These are phyloP conservation scores for Clarireedia monteithiana DNA, from an alignment of 2,329 filamentous ascomycete species.

Conservation along the genomic window DNA sequence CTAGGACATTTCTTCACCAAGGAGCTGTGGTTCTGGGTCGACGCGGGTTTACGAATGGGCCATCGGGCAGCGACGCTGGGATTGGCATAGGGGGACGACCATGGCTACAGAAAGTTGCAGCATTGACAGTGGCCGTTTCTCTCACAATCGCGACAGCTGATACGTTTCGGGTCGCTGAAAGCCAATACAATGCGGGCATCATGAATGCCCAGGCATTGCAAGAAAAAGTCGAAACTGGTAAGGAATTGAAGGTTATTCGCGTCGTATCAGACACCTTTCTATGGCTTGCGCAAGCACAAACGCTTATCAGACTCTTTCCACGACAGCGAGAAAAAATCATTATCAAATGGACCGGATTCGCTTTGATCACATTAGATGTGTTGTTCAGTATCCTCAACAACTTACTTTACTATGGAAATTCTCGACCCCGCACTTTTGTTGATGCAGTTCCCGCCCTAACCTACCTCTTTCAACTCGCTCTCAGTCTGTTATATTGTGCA, in stretches of 20 bases:
- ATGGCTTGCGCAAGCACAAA: conserved; percentile 96
- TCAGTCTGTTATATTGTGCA: conserved; percentile 63
- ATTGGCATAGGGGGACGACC: conserved; percentile 86
- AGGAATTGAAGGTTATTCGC: conserved; percentile 81
- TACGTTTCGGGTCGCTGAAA: conserved; percentile 76
- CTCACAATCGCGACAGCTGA: conserved; percentile 89
- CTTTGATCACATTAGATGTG: conserved; percentile 82
- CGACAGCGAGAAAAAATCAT: conserved; percentile 96
- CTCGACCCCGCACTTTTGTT: conserved; percentile 67
- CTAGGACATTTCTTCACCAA: conserved; percentile 85
- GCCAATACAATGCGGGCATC: conserved; percentile 71
- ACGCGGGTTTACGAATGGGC: conserved; percentile 78
- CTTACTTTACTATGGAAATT: conserved; percentile 55
- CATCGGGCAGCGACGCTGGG: conserved; percentile 57
- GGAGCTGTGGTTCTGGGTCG: conserved; percentile 74
- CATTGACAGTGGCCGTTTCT: conserved; percentile 69
- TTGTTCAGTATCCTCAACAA: conserved; percentile 89
- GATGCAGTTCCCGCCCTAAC: conserved; percentile 79
- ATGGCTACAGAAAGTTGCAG: conserved; percentile 82
- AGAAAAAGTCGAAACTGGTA: conserved; percentile 69
- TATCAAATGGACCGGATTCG: conserved; percentile 98
- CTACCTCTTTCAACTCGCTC: conserved; percentile 63
- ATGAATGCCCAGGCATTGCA: conserved; percentile 75
- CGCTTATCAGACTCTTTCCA: conserved; percentile 88
- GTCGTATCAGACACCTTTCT: conserved; percentile 94